These are phyloP conservation scores for Aspergillus latus DNA, from an alignment of 2,329 filamentous ascomycete species.

Conservation along the genomic window DNA sequence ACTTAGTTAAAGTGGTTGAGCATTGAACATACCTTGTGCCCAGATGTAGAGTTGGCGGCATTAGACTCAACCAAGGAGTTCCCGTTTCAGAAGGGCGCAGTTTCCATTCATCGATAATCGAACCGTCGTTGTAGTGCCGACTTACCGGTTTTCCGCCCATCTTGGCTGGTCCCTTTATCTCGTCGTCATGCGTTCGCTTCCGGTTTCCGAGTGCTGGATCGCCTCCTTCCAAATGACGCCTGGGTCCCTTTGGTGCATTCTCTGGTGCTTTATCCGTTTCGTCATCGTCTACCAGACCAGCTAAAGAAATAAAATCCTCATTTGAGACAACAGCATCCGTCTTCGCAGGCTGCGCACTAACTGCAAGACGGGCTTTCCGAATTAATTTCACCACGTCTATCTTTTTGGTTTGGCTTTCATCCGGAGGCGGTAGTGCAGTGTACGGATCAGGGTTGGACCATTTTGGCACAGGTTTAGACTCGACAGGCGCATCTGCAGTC, in stretches of 20 bases:
- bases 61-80: constrained; percentile 61
- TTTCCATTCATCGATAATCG: constrained; percentile 56
- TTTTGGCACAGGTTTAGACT: constrained; percentile 56
- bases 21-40: constrained; percentile 32
- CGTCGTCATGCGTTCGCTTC: constrained; percentile 73
- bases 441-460: constrained; percentile 98
- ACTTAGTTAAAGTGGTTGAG: not conserved
- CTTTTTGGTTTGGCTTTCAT: constrained; percentile 71
- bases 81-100: constrained; percentile 42
- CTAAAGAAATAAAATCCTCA: constrained; percentile 89
- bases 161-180: constrained; percentile 60
- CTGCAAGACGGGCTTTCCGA: constrained; percentile 76
- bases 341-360: constrained; percentile 47
- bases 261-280: constrained; percentile 33
- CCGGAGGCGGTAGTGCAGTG: constrained; percentile 77
- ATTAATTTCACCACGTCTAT: constrained; percentile 88
- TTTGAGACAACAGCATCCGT: constrained; percentile 57
- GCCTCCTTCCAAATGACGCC: constrained; percentile 27
- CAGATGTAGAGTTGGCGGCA: constrained; percentile 33
- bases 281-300: constrained; percentile 61
- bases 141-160: constrained; percentile 53
- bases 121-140: constrained; percentile 53
- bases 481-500: constrained; percentile 24
- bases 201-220: constrained; percentile 60
- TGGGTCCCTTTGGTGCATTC: constrained; percentile 40